Conservation (phyloP, 257 asterid genomes). For the Ballota nigra region DNA sequence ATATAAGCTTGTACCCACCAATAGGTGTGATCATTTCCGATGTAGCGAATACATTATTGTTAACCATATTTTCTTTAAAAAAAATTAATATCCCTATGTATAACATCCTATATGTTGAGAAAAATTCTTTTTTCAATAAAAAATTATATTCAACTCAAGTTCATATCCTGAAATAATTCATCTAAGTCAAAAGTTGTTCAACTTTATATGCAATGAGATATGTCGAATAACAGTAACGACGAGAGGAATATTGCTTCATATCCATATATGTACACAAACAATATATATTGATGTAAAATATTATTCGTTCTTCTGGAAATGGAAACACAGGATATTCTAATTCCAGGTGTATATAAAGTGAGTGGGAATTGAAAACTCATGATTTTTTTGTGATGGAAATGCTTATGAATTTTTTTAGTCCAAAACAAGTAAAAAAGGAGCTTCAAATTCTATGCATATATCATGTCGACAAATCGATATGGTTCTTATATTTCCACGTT, state of each 20-base stretch:
- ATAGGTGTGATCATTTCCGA: too few relatives aligned
- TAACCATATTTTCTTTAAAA: too few relatives aligned
- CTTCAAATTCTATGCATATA: not conserved
- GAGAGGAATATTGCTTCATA: conserved; percentile 6
- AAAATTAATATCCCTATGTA: too few relatives aligned
- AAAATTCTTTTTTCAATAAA: too few relatives aligned
- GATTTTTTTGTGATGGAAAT: not conserved
- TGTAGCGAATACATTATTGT: too few relatives aligned
- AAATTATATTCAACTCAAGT: too few relatives aligned
- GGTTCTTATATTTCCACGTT: not conserved
- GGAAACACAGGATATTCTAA: conserved; percentile 22
- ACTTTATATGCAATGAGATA: not conserved
- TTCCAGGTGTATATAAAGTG: not conserved
- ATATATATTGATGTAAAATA: not conserved
- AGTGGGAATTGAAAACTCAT: conserved; percentile 22
- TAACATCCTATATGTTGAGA: too few relatives aligned
- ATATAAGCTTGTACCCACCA: too few relatives aligned
- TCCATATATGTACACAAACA: not conserved
- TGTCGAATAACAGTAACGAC: not conserved
- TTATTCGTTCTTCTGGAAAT: conserved; percentile 13
- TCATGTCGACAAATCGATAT: not conserved
- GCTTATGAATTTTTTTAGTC: not conserved
- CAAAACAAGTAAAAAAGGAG: conserved; percentile 14
- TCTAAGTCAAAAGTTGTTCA: not conserved
- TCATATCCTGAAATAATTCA: not conserved